A percentile compares a stretch with the other conserved stretches of the same genome.
phyloP scores from a whole-genome alignment of 2,329 filamentous ascomycete genomes.

The Fusarium nanum region DNA sequence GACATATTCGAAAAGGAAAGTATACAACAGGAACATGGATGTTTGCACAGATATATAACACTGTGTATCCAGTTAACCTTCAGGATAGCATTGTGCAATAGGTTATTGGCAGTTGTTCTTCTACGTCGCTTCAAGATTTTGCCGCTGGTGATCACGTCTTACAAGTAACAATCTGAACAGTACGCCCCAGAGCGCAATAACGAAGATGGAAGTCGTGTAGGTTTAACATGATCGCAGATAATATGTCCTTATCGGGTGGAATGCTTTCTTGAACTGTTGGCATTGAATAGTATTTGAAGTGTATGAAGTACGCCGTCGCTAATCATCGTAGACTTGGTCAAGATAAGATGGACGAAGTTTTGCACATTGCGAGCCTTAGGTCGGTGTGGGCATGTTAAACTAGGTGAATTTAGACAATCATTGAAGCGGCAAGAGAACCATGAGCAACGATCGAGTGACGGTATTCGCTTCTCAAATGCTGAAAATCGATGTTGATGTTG shows the following conservation, averaged over 20 bases:
- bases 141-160: neutral
- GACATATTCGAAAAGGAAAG: conserved; percentile 5
- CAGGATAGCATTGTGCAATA: conserved; percentile 16
- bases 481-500: neutral
- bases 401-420: neutral
- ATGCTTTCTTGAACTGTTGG: neutral
- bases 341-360: neutral
- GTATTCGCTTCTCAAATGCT: neutral
- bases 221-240: neutral
- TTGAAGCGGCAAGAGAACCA: neutral
- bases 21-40: conserved; percentile 14
- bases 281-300: neutral
- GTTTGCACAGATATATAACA: conserved; percentile 18
- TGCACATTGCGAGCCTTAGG: neutral
- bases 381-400: neutral
- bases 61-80: conserved; percentile 12
- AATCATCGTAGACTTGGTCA: neutral
- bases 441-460: neutral
- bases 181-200: neutral
- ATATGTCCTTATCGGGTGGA: neutral
- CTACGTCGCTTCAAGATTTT: neutral
- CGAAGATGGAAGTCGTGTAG: neutral
- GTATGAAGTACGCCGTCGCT: neutral
- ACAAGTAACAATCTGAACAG: neutral
- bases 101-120: neutral